A percentile compares a stretch with the other conserved stretches of the same genome.
Evolutionary conservation across 371 early-diverging fungal genomes (phyloP).

Genomic region (Rhizopus delemar): DNA sequence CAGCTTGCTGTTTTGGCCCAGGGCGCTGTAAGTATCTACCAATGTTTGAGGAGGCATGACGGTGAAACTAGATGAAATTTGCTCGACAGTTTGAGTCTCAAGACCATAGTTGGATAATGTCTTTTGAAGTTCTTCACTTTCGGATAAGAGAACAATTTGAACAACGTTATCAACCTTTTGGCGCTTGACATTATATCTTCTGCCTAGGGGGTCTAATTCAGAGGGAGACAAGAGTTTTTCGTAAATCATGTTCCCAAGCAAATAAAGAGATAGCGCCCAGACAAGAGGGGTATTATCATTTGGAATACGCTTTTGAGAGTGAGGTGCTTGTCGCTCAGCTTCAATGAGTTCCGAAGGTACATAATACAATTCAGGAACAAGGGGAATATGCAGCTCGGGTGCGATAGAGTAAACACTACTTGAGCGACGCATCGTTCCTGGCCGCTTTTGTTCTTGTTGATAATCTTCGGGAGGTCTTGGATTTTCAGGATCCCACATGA

Average conservation of each 20-base stretch:
- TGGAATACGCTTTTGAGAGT: slow-evolving; percentile 77
- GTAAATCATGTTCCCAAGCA: slow-evolving; percentile 76
- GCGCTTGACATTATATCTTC: slow-evolving; percentile 59
- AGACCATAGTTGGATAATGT: slow-evolving; percentile 74
- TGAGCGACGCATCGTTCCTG: slow-evolving; percentile 14
- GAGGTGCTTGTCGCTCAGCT: slow-evolving; percentile 72
- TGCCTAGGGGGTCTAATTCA: slow-evolving; percentile 87
- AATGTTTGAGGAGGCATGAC: slow-evolving; percentile 81
- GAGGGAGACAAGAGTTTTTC: slow-evolving; percentile 77
- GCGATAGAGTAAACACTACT: slow-evolving; percentile 19
- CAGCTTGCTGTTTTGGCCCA: slow-evolving; percentile 80
- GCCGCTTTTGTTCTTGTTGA: slow-evolving; percentile 24
- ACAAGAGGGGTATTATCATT: slow-evolving; percentile 89
- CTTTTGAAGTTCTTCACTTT: slow-evolving; percentile 70
- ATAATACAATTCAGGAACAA: slow-evolving; percentile 83
- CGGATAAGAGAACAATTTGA: slow-evolving; percentile 80
- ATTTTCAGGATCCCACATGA: slow-evolving; percentile 48
- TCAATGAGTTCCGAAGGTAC: slow-evolving; percentile 76
- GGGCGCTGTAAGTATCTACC: slow-evolving; percentile 72
- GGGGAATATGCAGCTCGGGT: slow-evolving; percentile 35
- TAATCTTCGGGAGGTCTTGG: slow-evolving; percentile 31
- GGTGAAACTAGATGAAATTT: slow-evolving; percentile 70
- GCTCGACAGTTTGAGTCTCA: slow-evolving; percentile 73
- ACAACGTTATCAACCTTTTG: slow-evolving; percentile 62
- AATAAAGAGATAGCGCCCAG: slow-evolving; percentile 87